A percentile compares a stretch with the other conserved stretches of the same genome.
Evolutionary conservation across 1,284 basidiomycete genomes (phyloP).

Genomic region (Cutaneotrichosporon dermatis): DNA sequence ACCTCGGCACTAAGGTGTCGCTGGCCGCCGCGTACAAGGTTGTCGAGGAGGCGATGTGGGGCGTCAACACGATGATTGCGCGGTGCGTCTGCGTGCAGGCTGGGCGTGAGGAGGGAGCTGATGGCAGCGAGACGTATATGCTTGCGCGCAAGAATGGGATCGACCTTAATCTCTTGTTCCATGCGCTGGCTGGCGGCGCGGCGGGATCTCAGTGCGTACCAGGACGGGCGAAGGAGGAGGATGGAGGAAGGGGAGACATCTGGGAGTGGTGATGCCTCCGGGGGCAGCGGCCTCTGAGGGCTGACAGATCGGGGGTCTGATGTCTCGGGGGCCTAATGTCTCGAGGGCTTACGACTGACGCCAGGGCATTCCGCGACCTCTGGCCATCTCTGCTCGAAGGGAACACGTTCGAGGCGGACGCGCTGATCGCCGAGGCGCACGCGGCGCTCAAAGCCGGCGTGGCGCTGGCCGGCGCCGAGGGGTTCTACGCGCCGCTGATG

Average conservation of each 20-base stretch:
- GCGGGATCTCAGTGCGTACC: conserved; percentile 2
- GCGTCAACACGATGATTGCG: conserved; percentile 4
- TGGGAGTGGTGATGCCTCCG: too few species aligned
- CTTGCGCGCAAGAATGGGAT: conserved; percentile 7
- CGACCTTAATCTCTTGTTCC: background rate
- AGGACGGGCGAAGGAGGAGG: too few species aligned
- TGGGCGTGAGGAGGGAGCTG: background rate
- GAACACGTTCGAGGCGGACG: background rate
- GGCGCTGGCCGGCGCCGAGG: background rate
- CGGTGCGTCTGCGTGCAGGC: background rate
- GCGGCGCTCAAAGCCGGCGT: background rate
- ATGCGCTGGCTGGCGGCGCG: conserved; percentile 5
- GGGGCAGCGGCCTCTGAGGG: too few species aligned
- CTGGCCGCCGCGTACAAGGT: conserved; percentile 1
- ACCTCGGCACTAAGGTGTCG: background rate
- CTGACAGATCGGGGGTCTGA: too few species aligned
- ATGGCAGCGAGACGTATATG: conserved; percentile 6
- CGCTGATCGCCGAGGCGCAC: background rate
- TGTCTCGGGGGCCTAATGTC: too few species aligned
- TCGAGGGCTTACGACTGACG: too few species aligned
- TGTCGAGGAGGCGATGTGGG: conserved; percentile 7
- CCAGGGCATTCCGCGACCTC: conserved; percentile 6
- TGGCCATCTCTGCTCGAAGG: background rate
- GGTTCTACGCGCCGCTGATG: conserved; percentile 11
- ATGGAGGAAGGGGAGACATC: too few species aligned